phyloP scores from a whole-genome alignment of 2,329 filamentous ascomycete species.

The Apiospora aurea region DNA sequence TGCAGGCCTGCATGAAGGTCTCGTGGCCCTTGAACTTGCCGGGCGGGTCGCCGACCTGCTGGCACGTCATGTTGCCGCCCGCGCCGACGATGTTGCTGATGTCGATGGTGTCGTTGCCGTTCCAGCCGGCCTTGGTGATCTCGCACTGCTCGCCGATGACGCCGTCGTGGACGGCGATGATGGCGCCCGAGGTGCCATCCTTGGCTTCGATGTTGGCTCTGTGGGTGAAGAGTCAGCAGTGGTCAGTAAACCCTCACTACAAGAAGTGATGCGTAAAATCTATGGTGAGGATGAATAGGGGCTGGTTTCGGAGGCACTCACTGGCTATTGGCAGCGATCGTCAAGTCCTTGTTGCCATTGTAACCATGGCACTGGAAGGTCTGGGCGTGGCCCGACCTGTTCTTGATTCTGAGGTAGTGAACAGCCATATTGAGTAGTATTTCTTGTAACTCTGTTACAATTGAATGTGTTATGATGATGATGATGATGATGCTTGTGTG shows the following conservation, averaged over 20 bases:
- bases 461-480: background rate
- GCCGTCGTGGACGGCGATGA: conserved; percentile 48
- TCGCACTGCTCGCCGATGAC: conserved; percentile 49
- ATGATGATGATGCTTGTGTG: background rate
- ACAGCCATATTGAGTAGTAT: conserved; percentile 28
- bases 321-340: conserved; percentile 37
- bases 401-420: conserved; percentile 43
- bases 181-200: conserved; percentile 46
- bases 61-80: conserved; percentile 49
- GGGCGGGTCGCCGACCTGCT: conserved; percentile 44
- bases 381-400: conserved; percentile 45
- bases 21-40: conserved; percentile 47
- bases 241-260: too few species aligned
- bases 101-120: conserved; percentile 37
- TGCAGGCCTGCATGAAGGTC: conserved; percentile 48
- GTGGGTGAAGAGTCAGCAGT: background rate
- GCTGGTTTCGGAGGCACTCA: background rate
- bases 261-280: too few species aligned
- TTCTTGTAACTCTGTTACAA: background rate
- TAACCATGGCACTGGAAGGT: conserved; percentile 47
- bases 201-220: conserved; percentile 40
- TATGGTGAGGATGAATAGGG: too few species aligned
- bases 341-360: conserved; percentile 44
- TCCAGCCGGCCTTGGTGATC: conserved; percentile 46
- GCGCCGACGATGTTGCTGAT: conserved; percentile 48